Evolutionary conservation across 495 filamentous ascomycete species (phyloP).

Genomic region (Ascobolus immersus): DNA sequence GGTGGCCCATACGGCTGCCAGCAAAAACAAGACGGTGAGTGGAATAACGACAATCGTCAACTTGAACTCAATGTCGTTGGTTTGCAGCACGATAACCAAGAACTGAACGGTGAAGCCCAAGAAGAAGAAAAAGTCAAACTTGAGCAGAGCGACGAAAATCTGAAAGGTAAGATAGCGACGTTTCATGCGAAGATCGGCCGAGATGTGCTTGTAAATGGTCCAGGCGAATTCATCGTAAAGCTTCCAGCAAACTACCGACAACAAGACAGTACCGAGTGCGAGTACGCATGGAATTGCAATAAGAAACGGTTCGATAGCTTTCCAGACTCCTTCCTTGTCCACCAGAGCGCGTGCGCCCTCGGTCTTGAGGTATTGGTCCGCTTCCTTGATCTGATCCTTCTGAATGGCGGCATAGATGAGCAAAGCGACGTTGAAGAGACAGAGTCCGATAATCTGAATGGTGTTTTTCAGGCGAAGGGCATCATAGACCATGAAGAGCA

Average conservation of each 20-base stretch:
- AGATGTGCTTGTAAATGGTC: constrained; percentile 98
- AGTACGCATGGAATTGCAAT: constrained; percentile 71
- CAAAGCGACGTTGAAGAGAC: constrained; percentile 69
- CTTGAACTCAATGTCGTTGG: constrained; percentile 45
- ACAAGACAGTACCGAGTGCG: constrained; percentile 40
- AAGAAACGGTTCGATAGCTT: constrained; percentile 40
- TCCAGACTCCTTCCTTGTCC: constrained; percentile 30
- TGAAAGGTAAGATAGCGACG: constrained; percentile 87
- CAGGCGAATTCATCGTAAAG: constrained; percentile 96
- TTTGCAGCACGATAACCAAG: constrained; percentile 60
- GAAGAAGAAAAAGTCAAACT: constrained; percentile 99
- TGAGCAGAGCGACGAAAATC: constrained; percentile 91
- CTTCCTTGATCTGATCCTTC: constrained; percentile 58
- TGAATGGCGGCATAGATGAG: constrained; percentile 82
- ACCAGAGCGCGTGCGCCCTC: constrained; percentile 12
- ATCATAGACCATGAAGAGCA: constrained; percentile 71
- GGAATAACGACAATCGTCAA: constrained; percentile 76
- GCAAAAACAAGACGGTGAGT: constrained; percentile 63
- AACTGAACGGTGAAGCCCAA: constrained; percentile 95
- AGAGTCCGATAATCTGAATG: constrained; percentile 91
- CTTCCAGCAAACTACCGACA: constrained; percentile 66
- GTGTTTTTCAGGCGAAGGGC: constrained; percentile 87
- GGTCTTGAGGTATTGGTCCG: constrained; percentile 27
- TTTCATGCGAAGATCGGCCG: constrained; percentile 89
- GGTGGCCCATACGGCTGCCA: constrained; percentile 61